Evolutionary conservation across 2,329 filamentous ascomycete species (phyloP), one percentile per base, ranked within the genome.

Genomic region (Polytolypa hystricis): DNA sequence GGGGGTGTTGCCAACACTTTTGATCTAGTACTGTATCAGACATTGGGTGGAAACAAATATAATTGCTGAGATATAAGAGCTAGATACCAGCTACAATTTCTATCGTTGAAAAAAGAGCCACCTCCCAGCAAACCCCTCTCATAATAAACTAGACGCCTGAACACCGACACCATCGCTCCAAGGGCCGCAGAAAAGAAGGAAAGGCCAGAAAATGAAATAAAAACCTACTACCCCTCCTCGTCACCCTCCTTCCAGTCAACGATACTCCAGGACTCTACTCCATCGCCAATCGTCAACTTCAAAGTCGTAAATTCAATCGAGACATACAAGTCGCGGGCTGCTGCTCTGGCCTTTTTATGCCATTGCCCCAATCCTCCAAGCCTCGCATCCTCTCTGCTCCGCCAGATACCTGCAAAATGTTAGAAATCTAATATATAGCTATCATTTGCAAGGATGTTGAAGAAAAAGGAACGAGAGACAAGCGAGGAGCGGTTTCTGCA

Each of bases 241-340:
- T 44, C n/a, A n/a, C n/a, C n/a, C n/a, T 63, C 60, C 32, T 57
- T 55, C 79, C 78, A 83, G 27, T 72, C 64, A 26, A 61, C 60
- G 44, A 84, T 69, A 34, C 72, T 66, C 77, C 82, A 91, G 30
- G 62, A 68, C 44, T 67, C 56, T 25, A 71, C 74, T 12, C 71
- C 73, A 51, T 89, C 77, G 16, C 69, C 66, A 43, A 94, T 71
- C 23, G 74, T 72, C 50, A 93, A 56, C 34, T 67, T 67, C 52
- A 73, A 63, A 39, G 73, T 73, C 49, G 79, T 70, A 45, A 81
- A 77, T 51, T 82, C 77, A 50, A 86, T 84, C 41, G 67, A 67
- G 71, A 81, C 55, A 44, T 70, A 70, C 47, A 68, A 51, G 12
- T 63, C 57, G 6, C 56, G 47, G 5, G 66, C 72, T 4, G 69